Evolutionary conservation across 495 filamentous ascomycete species (phyloP).

Genomic region (Niebla homalea): DNA sequence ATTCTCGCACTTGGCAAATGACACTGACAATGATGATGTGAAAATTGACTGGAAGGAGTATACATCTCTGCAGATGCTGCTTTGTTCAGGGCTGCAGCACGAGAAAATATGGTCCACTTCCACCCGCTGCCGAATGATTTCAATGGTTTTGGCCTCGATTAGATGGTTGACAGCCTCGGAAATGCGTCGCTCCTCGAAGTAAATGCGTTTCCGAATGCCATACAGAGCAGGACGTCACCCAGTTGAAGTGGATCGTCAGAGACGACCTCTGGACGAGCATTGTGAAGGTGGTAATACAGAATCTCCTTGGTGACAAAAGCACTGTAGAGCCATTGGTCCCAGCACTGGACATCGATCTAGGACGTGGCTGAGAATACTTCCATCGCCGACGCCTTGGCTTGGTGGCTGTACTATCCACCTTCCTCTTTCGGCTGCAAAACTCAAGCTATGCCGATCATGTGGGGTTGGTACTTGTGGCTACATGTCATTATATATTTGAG

Average conservation of each 20-base stretch:
- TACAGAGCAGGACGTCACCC: conserved; percentile 74
- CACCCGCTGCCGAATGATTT: conserved; percentile 78
- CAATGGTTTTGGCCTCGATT: conserved; percentile 87
- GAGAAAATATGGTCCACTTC: conserved; percentile 77
- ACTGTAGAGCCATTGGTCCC: conserved; percentile 28
- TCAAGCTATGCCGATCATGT: no score
- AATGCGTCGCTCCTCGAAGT: conserved; percentile 70
- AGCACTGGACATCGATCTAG: conserved; percentile 52
- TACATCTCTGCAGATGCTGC: conserved; percentile 68
- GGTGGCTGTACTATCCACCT: no score
- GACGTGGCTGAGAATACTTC: conserved; percentile 22
- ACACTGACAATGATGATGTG: conserved; percentile 9
- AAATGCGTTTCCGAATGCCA: conserved; percentile 95
- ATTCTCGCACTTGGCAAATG: conserved; percentile 54
- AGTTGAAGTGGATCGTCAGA: conserved; percentile 55
- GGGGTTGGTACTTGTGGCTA: no score
- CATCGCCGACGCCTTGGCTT: neutral
- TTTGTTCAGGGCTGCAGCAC: conserved; percentile 71
- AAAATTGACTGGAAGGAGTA: conserved; percentile 37
- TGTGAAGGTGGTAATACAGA: conserved; percentile 49
- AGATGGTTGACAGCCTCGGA: conserved; percentile 56
- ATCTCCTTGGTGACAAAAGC: conserved; percentile 39
- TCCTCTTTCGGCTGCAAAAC: no score
- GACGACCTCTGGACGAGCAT: conserved; percentile 62
- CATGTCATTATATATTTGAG: no score